Conservation (phyloP, 176 grass and related monocot genomes). For the Triticum urartu region DNA sequence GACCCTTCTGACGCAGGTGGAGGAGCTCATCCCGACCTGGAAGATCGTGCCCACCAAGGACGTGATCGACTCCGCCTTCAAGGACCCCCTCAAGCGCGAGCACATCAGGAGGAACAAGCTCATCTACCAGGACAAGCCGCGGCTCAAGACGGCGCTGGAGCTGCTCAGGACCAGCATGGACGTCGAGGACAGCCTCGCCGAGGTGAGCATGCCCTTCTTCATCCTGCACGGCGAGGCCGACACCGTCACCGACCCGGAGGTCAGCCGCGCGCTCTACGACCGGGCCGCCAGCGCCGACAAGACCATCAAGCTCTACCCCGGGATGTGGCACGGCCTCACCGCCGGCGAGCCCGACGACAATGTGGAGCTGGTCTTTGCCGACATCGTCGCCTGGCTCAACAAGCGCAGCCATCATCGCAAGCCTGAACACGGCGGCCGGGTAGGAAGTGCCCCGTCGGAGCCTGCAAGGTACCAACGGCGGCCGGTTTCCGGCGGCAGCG, state of each 20-base stretch:
- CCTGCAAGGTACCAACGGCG: not conserved
- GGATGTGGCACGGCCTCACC: constrained; percentile 94
- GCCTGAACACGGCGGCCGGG: not conserved
- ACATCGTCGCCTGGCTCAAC: constrained; percentile 72
- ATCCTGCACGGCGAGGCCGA: constrained; percentile 89
- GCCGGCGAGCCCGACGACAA: constrained; percentile 79
- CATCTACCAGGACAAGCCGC: constrained; percentile 92
- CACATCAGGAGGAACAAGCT: constrained; percentile 84
- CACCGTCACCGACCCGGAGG: constrained; percentile 85
- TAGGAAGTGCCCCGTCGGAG: not conserved
- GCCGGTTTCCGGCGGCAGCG: not conserved
- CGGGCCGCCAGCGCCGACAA: constrained; percentile 64
- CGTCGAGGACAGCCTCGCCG: constrained; percentile 63
- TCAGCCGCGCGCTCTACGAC: constrained; percentile 67
- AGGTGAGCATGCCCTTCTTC: constrained; percentile 82
- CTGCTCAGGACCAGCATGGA: constrained; percentile 82
- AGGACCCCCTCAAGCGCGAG: constrained; percentile 82
- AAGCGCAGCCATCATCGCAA: constrained; percentile 33
- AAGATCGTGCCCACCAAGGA: constrained; percentile 93
- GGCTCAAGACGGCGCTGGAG: constrained; percentile 85
- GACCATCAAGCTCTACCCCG: constrained; percentile 82
- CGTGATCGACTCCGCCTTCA: constrained; percentile 82
- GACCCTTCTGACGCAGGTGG: constrained; percentile 65
- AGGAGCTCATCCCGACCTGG: constrained; percentile 95
- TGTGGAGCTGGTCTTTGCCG: constrained; percentile 61